Conservation (phyloP, 805 yeast species). For the Barnettozyma sp. region DNA sequence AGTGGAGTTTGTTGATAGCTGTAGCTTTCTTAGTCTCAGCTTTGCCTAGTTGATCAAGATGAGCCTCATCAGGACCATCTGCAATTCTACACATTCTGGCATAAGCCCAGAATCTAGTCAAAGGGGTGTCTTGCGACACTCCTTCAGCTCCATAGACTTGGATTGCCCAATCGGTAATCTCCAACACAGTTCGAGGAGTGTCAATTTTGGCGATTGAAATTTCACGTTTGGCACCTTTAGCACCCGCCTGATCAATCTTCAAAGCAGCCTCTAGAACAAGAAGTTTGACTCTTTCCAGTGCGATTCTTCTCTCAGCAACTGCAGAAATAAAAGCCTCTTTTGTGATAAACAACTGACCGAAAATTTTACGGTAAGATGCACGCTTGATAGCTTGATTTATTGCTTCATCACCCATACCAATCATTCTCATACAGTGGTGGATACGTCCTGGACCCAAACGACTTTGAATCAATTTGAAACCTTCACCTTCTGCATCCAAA, state of each 20-base stretch:
- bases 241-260: slow-evolving; percentile 45
- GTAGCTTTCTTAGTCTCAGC: slow-evolving; percentile 34
- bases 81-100: slow-evolving; percentile 55
- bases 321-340: slow-evolving; percentile 44
- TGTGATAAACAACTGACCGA: slow-evolving; percentile 42
- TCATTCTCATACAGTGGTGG: slow-evolving; percentile 61
- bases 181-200: slow-evolving; percentile 48
- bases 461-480: slow-evolving; percentile 57
- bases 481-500: slow-evolving; percentile 46
- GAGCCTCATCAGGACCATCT: slow-evolving; percentile 68
- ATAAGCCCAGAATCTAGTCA: slow-evolving; percentile 46
- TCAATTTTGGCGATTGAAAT: slow-evolving; percentile 59
- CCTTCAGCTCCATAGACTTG: slow-evolving; percentile 64
- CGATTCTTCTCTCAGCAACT: slow-evolving; percentile 47
- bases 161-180: slow-evolving; percentile 53
- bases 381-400: slow-evolving; percentile 41
- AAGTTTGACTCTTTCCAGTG: slow-evolving; percentile 46
- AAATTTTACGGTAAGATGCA: slow-evolving; percentile 46
- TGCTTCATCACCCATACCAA: slow-evolving; percentile 56
- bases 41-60: slow-evolving; percentile 49
- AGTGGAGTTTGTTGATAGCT: slow-evolving; percentile 30
- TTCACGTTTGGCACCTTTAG: slow-evolving; percentile 48
- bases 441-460: slow-evolving; percentile 65
- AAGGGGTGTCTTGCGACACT: slow-evolving; percentile 51
- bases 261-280: slow-evolving; percentile 56